Evolutionary conservation across 768 basidiomycete species (phyloP).

Genomic region (Lactifluus pinguis): DNA sequence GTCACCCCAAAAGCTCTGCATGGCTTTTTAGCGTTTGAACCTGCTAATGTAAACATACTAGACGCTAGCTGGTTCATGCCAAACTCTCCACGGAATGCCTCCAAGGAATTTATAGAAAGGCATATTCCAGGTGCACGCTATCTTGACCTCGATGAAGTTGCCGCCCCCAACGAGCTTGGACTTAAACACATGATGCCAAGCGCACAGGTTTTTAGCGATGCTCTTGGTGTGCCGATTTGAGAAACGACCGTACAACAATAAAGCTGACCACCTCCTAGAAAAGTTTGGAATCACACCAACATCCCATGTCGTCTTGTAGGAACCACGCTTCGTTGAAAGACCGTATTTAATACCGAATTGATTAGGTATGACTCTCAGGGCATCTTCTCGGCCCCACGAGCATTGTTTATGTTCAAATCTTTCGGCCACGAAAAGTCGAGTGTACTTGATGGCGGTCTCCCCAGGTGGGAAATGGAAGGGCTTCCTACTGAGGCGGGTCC

Average conservation of each 20-base stretch:
- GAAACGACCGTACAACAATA: not conserved
- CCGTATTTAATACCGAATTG: slow-evolving; percentile 7
- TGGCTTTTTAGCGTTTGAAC: slow-evolving; percentile 17
- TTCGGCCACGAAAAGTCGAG: slow-evolving; percentile 85
- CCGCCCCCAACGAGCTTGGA: slow-evolving; percentile 64
- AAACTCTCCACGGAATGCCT: slow-evolving; percentile 59
- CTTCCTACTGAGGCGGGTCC: slow-evolving; percentile 39
- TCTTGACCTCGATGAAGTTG: slow-evolving; percentile 74
- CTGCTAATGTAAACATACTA: slow-evolving; percentile 35
- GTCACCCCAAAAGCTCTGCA: slow-evolving; percentile 27
- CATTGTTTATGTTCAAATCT: slow-evolving; percentile 88
- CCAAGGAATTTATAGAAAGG: slow-evolving; percentile 56
- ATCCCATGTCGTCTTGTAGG: slow-evolving; percentile 76
- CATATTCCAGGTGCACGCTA: slow-evolving; percentile 66
- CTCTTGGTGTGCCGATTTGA: slow-evolving; percentile 54
- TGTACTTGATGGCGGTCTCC: slow-evolving; percentile 89
- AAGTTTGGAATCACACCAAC: slow-evolving; percentile 60
- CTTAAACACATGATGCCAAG: slow-evolving; percentile 94
- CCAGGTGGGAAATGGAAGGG: slow-evolving; percentile 66
- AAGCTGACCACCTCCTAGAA: slow-evolving; percentile 34
- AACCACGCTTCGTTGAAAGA: not conserved
- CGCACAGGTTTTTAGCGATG: slow-evolving; percentile 57
- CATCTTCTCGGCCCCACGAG: slow-evolving; percentile 86
- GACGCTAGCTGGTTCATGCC: slow-evolving; percentile 97
- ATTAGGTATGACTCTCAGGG: slow-evolving; percentile 82